Base-by-base conservation (phyloP, 306 rosid genomes). In the Dryas octopetala region DNA sequence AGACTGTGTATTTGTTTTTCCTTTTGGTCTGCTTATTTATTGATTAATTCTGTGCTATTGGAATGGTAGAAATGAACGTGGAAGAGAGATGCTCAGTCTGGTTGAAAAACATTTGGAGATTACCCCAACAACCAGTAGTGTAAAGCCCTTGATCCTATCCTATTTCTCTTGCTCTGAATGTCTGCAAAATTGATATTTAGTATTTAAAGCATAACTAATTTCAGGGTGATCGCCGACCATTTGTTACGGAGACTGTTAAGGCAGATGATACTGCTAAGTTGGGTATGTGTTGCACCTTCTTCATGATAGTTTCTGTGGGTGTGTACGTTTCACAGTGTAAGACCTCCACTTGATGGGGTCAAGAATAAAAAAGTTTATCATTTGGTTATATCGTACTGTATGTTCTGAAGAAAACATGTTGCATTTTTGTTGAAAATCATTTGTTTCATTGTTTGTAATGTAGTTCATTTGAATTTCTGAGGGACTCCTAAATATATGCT, bases 181-280 rank as follows among this genome's bases (percentile, higher is more conserved):
- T 53, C 48, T 66, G 12, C 1, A 58, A 46, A 38, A 71, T 50
- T 68, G 59, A 62, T 15, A 28, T 81, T 52, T 26, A 9, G 9
- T 38, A n/a, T 23, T 5, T 52, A 53, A 51, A 40, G 45, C n/a
- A 19, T 26, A 59, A 23, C 65, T 1, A 6, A 16, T 60, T 76
- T 85, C 90, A 94, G 98, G 98, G 98, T 57, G 66, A 79, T 68
- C 88, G 98, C 65, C 84, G 84, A 70, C 95, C 93, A 32, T 91
- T 91, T 78, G 97, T 88, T 51, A 83, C 86, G 90, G 98, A 94
- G 88, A 91, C 98, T 62, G 97, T 94, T 45, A 94, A 91, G 83
- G 98, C 96, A 19, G 98, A 94, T 81, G 98, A 94, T 83, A 61
- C 77, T 81, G 98, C 98, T 70, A 94, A 94, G 84, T 59, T 90